Evolutionary conservation across 495 filamentous ascomycete genomes (phyloP).

Genomic region (Schizothecium vesticola): DNA sequence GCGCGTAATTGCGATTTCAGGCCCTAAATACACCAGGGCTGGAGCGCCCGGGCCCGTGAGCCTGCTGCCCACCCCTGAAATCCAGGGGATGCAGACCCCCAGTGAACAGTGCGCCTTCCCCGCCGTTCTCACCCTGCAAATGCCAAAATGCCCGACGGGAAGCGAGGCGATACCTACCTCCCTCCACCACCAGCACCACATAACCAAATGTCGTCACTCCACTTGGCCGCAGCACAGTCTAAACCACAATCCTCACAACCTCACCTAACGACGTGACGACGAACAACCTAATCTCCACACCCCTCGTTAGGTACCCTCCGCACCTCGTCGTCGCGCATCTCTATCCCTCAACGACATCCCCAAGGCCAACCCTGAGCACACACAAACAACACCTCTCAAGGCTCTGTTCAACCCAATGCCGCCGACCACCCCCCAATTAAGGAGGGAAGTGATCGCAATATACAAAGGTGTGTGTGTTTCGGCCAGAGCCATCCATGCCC

Average conservation of each 20-base stretch:
- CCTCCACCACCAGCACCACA: background rate
- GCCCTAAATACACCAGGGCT: background rate
- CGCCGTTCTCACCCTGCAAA: background rate
- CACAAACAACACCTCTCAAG: background rate
- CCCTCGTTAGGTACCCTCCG: no score
- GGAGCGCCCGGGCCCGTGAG: background rate
- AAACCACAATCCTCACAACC: background rate
- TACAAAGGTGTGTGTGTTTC: conserved; percentile 69
- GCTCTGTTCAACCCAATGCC: background rate
- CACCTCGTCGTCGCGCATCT: no score
- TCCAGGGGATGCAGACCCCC: background rate
- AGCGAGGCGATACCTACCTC: background rate
- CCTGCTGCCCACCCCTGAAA: background rate
- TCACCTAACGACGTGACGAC: background rate
- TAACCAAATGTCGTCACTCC: background rate
- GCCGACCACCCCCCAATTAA: conserved; percentile 50
- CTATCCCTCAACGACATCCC: background rate
- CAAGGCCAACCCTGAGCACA: background rate
- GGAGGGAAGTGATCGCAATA: conserved; percentile 75
- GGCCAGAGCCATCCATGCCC: background rate
- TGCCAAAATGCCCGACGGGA: no score
- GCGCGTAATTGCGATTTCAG: no score
- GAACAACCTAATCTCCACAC: background rate
- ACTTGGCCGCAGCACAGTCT: background rate
- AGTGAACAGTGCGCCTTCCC: background rate